A percentile compares a stretch with the other conserved stretches of the same genome.
phyloP scores from a whole-genome alignment of 2,329 filamentous ascomycete genomes.

The Cercospora sesami region DNA sequence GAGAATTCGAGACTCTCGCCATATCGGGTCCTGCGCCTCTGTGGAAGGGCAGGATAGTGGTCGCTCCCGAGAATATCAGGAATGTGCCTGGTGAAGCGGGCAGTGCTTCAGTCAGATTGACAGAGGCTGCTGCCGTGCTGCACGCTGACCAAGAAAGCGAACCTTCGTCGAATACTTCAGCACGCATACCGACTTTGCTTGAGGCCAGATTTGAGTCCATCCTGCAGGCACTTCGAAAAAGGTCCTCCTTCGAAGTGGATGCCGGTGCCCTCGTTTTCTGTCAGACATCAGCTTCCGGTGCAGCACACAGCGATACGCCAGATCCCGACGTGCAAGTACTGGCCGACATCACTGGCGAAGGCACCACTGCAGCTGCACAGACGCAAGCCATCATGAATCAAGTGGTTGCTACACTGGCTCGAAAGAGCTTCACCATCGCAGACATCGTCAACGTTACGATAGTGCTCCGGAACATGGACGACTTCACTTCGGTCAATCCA shows the following conservation, averaged over 20 bases:
- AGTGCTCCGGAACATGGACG: constrained; percentile 73
- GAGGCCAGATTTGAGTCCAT: constrained; percentile 61
- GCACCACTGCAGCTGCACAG: constrained; percentile 44
- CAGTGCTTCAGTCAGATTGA: constrained; percentile 69
- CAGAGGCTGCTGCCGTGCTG: constrained; percentile 52
- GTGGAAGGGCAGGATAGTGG: constrained; percentile 69
- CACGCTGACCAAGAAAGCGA: neutral
- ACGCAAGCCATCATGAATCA: constrained; percentile 43
- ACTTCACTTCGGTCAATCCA: constrained; percentile 73
- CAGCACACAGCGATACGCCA: neutral
- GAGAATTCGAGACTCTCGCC: constrained; percentile 93
- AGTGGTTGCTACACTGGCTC: constrained; percentile 25
- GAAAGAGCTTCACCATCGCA: constrained; percentile 29
- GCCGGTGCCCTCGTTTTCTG: neutral
- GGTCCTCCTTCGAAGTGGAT: neutral
- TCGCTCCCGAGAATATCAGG: constrained; percentile 56
- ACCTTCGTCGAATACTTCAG: neutral
- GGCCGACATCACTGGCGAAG: constrained; percentile 38
- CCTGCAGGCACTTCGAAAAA: constrained; percentile 30
- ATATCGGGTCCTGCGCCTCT: constrained; percentile 72
- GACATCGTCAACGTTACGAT: constrained; percentile 55
- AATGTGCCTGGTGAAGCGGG: constrained; percentile 71
- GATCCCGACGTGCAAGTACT: constrained; percentile 14
- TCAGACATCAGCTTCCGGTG: neutral
- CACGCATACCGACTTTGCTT: constrained; percentile 63